phyloP scores from a whole-genome alignment of 305 asterid genomes.

The Rubia occidens region DNA sequence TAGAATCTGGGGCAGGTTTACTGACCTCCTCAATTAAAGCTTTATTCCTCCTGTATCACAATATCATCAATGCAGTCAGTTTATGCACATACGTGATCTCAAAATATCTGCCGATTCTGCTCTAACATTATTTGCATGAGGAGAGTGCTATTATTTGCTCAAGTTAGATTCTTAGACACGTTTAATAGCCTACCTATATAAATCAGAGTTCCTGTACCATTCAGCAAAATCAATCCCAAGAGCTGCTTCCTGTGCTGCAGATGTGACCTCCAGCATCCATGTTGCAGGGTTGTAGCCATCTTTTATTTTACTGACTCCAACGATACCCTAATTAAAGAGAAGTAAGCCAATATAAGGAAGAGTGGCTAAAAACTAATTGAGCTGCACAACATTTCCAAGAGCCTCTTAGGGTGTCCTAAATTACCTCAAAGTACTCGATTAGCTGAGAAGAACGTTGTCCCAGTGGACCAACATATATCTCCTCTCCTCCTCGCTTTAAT shows the following conservation, averaged over 20 bases:
- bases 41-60: constrained; percentile 11
- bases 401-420: not conserved
- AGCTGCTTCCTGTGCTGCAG: constrained; percentile 15
- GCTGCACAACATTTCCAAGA: not conserved
- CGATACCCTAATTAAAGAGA: constrained; percentile 3
- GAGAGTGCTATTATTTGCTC: not conserved
- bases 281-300: constrained; percentile 23
- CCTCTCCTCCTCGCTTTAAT: constrained; percentile 57
- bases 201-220: constrained; percentile 12
- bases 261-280: constrained; percentile 27
- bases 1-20: constrained; percentile 6
- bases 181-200: constrained; percentile 10
- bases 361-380: not conserved
- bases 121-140: not conserved
- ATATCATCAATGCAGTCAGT: not conserved
- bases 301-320: constrained; percentile 13
- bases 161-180: no score
- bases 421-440: constrained; percentile 38
- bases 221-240: constrained; percentile 18
- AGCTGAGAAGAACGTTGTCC: constrained; percentile 39
- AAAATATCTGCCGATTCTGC: no score
- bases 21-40: constrained; percentile 8
- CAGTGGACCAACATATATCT: constrained; percentile 52
- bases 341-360: not conserved
- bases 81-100: not conserved